Conservation (phyloP, 2,329 filamentous ascomycete genomes). For the Aureobasidium sp. region DNA sequence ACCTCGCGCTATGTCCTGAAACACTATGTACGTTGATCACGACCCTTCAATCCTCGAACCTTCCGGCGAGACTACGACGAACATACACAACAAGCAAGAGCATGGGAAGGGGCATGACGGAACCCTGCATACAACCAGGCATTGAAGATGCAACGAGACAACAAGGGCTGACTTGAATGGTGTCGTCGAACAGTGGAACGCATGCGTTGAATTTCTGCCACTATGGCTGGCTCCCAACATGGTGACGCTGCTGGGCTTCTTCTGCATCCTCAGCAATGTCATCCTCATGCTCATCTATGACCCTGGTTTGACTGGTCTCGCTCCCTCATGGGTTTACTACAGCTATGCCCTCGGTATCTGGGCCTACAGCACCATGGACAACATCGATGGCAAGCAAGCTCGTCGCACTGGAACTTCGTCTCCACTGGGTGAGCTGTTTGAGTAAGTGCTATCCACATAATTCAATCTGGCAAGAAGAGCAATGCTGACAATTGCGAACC, state of each 20-base stretch:
- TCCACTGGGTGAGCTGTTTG: slow-evolving; percentile 90
- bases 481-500: background rate
- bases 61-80: background rate
- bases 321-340: slow-evolving; percentile 86
- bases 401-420: slow-evolving; percentile 90
- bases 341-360: slow-evolving; percentile 93
- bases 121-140: background rate
- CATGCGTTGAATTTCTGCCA: slow-evolving; percentile 81
- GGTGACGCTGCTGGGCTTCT: slow-evolving; percentile 91
- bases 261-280: slow-evolving; percentile 85
- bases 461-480: background rate
- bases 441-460: slow-evolving; percentile 45
- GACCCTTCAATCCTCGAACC: background rate
- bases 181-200: slow-evolving; percentile 71
- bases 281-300: slow-evolving; percentile 67
- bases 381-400: slow-evolving; percentile 96
- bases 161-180: slow-evolving; percentile 11
- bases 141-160: background rate
- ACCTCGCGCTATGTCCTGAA: slow-evolving; percentile 89
- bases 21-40: slow-evolving; percentile 68
- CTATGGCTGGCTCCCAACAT: slow-evolving; percentile 97
- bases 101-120: background rate
- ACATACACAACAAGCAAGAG: slow-evolving; percentile 2
- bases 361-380: slow-evolving; percentile 99
- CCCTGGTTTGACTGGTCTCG: slow-evolving; percentile 82